phyloP scores from a whole-genome alignment of 768 basidiomycete genomes.

The Trametes coccinea region DNA sequence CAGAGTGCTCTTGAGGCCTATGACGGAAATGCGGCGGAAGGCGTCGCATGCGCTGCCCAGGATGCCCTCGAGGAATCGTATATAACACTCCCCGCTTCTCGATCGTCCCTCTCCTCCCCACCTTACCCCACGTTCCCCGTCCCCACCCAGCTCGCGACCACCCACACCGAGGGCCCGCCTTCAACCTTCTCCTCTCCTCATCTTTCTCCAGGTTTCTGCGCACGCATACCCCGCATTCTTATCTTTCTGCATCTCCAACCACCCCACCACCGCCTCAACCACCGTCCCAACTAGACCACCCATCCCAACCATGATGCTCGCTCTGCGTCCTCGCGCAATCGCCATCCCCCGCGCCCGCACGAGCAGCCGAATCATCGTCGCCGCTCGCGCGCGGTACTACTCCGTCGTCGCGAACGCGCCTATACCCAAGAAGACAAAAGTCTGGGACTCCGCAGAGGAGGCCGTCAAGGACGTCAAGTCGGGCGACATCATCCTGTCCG shows the following conservation, averaged over 20 bases:
- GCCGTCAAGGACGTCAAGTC: slow-evolving; percentile 82
- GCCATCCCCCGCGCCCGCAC: slow-evolving; percentile 22
- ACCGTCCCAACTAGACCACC: too few species aligned
- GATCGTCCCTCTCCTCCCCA: slow-evolving; percentile 9
- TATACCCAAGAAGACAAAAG: slow-evolving; percentile 47
- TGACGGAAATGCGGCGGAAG: slow-evolving; percentile 23
- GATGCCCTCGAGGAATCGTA: background rate
- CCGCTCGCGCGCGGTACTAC: slow-evolving; percentile 27
- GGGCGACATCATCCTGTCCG: slow-evolving; percentile 74
- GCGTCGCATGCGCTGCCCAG: background rate
- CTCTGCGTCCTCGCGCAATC: slow-evolving; percentile 20
- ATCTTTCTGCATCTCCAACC: background rate
- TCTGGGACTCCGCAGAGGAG: slow-evolving; percentile 77
- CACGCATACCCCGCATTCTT: slow-evolving; percentile 16
- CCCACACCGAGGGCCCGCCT: slow-evolving; percentile 3
- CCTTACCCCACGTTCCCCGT: slow-evolving; percentile 19
- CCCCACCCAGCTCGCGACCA: background rate
- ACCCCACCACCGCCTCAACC: background rate
- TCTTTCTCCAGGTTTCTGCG: background rate
- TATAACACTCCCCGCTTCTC: slow-evolving; percentile 3
- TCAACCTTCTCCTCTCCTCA: background rate
- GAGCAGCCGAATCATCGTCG: slow-evolving; percentile 20
- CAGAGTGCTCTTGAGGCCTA: background rate
- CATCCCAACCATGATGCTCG: slow-evolving; percentile 15
- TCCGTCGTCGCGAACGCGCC: slow-evolving; percentile 32